Evolutionary conservation across 441 rosid genomes (phyloP).

Genomic region (Populus hybrid): DNA sequence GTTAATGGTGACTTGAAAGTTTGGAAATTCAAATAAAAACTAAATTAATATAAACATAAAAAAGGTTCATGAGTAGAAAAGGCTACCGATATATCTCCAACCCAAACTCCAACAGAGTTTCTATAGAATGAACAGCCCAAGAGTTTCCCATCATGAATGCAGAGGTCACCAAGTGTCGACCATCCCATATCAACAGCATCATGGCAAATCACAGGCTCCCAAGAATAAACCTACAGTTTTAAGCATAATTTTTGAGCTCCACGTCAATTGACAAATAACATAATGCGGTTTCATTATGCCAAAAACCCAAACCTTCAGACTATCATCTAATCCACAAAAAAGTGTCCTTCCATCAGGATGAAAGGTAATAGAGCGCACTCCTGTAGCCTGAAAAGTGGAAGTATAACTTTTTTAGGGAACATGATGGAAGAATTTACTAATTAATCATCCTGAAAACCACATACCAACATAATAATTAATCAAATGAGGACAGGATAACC

Average conservation of each 20-base stretch:
- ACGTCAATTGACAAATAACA: constrained; percentile 14
- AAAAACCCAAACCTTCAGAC: constrained; percentile 67
- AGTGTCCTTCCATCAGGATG: constrained; percentile 92
- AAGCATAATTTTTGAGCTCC: constrained; percentile 22
- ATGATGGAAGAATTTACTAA: background rate
- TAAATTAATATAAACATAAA: constrained; percentile 1
- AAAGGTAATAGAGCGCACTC: constrained; percentile 65
- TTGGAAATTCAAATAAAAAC: background rate
- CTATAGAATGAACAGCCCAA: constrained; percentile 79
- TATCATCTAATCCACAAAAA: constrained; percentile 85
- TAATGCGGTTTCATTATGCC: constrained; percentile 13
- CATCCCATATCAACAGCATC: constrained; percentile 84
- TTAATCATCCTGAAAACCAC: background rate
- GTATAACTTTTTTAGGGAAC: constrained; percentile 11
- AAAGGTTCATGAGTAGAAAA: constrained; percentile 9
- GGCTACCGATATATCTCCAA: constrained; percentile 69
- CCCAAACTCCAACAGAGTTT: constrained; percentile 87
- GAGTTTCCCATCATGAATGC: constrained; percentile 78
- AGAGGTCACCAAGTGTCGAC: constrained; percentile 87
- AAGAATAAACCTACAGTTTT: constrained; percentile 77
- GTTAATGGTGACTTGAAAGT: background rate
- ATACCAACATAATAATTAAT: background rate
- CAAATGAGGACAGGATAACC: background rate
- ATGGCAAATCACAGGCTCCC: constrained; percentile 93
- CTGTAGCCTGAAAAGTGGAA: constrained; percentile 54